phyloP scores from a whole-genome alignment of 495 filamentous ascomycete species.

The Staphylotrichum tortipilum region DNA sequence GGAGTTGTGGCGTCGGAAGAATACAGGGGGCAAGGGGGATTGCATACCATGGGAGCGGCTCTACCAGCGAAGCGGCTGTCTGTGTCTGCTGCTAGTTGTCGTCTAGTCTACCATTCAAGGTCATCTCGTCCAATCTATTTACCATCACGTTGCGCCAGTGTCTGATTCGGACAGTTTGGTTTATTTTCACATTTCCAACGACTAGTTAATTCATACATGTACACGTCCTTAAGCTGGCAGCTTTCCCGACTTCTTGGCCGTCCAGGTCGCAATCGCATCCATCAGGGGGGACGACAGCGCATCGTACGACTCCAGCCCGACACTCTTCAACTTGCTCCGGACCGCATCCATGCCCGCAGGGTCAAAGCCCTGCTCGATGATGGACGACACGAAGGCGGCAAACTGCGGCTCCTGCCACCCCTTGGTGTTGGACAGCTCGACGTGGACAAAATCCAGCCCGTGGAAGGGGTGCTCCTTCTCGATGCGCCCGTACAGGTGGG shows the following conservation, averaged over 20 bases:
- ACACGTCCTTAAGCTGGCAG: constrained; percentile 8
- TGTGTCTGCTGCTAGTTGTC: no score
- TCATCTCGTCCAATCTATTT: no score
- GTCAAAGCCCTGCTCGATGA: constrained; percentile 51
- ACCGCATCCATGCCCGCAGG: constrained; percentile 45
- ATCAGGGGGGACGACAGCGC: constrained; percentile 47
- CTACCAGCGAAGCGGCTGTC: not conserved
- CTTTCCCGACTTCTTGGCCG: constrained; percentile 37
- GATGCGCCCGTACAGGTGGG: constrained; percentile 52
- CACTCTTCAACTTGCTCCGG: constrained; percentile 35
- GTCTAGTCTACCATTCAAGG: no score
- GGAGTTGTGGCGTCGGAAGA: constrained; percentile 11
- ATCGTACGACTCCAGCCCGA: constrained; percentile 50
- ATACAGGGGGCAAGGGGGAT: not conserved
- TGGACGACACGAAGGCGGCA: constrained; percentile 50
- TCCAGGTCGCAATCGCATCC: constrained; percentile 50
- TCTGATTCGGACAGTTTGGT: no score
- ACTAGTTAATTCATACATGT: not conserved
- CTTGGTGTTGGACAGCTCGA: constrained; percentile 43
- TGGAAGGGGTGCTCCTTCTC: constrained; percentile 53
- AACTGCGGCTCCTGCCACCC: constrained; percentile 60
- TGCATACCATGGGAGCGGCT: constrained; percentile 6
- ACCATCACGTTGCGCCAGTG: no score
- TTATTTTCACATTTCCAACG: no score
- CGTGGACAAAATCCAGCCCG: constrained; percentile 53